Evolutionary conservation across 257 asterid species (phyloP).

Genomic region (Fraxinus pennsylvanica): DNA sequence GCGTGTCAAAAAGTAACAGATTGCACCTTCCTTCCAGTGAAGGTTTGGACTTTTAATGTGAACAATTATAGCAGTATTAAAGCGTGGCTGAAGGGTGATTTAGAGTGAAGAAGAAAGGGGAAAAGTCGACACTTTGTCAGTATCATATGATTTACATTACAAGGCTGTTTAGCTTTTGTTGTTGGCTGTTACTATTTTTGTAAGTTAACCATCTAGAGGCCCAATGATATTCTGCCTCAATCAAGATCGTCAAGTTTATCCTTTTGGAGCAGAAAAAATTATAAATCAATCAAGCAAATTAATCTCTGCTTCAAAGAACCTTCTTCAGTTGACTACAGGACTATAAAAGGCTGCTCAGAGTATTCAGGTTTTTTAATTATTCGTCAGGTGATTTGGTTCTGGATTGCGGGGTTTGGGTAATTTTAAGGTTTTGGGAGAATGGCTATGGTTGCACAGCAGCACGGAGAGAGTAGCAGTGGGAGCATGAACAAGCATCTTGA

Average conservation of each 20-base stretch:
- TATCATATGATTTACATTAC: conserved; percentile 40
- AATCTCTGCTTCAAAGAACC: conserved; percentile 28
- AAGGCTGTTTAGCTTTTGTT: conserved; percentile 53
- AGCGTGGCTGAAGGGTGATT: conserved; percentile 17
- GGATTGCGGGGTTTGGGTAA: too few relatives aligned
- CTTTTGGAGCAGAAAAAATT: conserved; percentile 24
- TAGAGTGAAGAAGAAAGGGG: conserved; percentile 16
- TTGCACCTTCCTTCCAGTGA: conserved; percentile 38
- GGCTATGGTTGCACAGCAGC: conserved; percentile 93
- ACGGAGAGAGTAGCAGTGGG: conserved; percentile 79
- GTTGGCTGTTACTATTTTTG: conserved; percentile 51
- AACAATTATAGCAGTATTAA: conserved; percentile 3
- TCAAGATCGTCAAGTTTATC: conserved; percentile 45
- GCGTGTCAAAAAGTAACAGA: conserved; percentile 23
- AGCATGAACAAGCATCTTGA: conserved; percentile 77
- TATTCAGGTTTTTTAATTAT: conserved; percentile 12
- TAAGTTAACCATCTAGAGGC: conserved; percentile 31
- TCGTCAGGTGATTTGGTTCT: background rate
- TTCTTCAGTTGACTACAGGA: conserved; percentile 25
- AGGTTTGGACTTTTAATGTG: conserved; percentile 22
- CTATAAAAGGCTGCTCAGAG: conserved; percentile 26
- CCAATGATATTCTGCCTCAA: conserved; percentile 46
- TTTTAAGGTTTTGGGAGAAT: conserved; percentile 32
- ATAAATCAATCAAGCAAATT: background rate
- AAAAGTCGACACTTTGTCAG: conserved; percentile 40